Evolutionary conservation across 23 red algal species (phyloP).

Genomic region (Gracilaria caudata): DNA sequence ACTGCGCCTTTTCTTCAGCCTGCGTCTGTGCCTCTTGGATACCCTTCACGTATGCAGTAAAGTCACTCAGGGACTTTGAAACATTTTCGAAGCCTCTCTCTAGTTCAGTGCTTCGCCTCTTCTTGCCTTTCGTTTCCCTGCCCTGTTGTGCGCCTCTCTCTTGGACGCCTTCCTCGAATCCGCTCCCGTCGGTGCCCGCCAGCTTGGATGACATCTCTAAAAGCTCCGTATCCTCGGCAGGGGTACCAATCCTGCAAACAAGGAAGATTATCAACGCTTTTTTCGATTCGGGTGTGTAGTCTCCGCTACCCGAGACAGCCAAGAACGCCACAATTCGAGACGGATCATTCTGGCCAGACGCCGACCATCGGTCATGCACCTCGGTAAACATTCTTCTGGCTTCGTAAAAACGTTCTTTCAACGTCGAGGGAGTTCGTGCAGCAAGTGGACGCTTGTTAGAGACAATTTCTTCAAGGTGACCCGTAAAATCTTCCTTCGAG

Average conservation of each 20-base stretch:
- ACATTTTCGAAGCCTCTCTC: neutral
- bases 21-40: no score
- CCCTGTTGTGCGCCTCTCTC: neutral
- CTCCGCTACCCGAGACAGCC: neutral
- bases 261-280: neutral
- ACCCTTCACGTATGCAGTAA: neutral
- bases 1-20: no score
- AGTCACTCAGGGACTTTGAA: constrained; percentile 1
- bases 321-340: neutral
- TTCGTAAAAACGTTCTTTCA: neutral
- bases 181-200: neutral
- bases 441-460: neutral
- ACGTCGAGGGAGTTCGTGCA: neutral
- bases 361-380: neutral
- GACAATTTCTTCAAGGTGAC: neutral
- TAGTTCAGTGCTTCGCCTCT: neutral
- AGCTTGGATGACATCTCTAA: neutral
- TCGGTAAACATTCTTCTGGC: neutral
- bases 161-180: neutral
- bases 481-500: constrained; percentile 1
- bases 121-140: neutral
- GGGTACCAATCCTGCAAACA: constrained; percentile 5
- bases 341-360: constrained; percentile 24
- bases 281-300: neutral
- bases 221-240: neutral